Base-by-base conservation (phyloP, 495 filamentous ascomycete species). In the Penicillium fimorum region DNA sequence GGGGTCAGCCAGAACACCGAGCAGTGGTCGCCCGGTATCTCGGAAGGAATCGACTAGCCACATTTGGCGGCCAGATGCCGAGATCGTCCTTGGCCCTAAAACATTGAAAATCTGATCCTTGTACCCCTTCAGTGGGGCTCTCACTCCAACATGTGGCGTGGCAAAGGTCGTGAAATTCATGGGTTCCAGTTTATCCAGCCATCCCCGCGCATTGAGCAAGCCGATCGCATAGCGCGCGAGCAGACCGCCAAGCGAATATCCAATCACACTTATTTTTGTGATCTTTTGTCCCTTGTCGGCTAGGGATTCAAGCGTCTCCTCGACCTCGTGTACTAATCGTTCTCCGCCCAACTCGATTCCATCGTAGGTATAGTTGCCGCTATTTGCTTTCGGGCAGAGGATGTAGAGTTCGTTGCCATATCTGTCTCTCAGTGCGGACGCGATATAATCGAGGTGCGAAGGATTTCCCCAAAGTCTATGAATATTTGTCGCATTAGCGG, bases 91-190 rank as follows among this genome's bases (percentile, higher is more conserved):
- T 7, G 90, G 83, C 38, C 91, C 93, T 13, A 97, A 56, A 3
- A 86, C 79, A 70, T 98, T 98, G 82, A 83, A 96, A 6, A 92
- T 65, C 47, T 85, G 73, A 55, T 83, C 85, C 44, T 77, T 72
- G 66, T 79, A 80, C 9, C 91, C 91, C 35, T 80, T 76, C 4
- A 87, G 71, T 1, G 93, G 91, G 10, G 87, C 84, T 42, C 90
- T 80, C 8, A 93, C 90, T 18, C 93, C 93, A 0, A 97, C 82
- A 72, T 97, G 92, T 18, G 94, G 93, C 15, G 86, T 85, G 24
- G 89, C 93, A 71, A 97, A 97, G 1, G 91, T 95, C 3, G 89
- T 90, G 67, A 97, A 97, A 73, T 96, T 96, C 69, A 95, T 81
- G 17, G 94, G 92, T 65, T 90, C 76, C 17, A 97, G 72, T 52